phyloP scores from a whole-genome alignment of 2,329 filamentous ascomycete genomes.

The Alternaria conjuncta region DNA sequence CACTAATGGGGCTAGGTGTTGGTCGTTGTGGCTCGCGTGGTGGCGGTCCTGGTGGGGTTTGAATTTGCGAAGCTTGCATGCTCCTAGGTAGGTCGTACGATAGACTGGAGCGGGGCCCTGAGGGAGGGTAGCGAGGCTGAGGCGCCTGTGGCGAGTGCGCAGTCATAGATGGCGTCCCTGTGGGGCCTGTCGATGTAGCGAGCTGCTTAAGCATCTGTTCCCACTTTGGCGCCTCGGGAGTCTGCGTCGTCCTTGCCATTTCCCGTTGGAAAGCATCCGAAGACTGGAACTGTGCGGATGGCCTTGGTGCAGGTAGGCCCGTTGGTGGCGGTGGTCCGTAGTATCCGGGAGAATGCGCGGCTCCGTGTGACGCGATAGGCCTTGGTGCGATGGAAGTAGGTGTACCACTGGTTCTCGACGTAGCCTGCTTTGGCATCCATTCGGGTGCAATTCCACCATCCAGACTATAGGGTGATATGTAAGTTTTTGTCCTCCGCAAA shows the following conservation, averaged over 20 bases:
- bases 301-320: conserved; percentile 28
- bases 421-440: conserved; percentile 44
- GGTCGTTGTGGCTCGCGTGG: conserved; percentile 34
- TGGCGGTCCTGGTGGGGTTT: conserved; percentile 20
- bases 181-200: conserved; percentile 24
- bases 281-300: conserved; percentile 51
- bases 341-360: conserved; percentile 11
- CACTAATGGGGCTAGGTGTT: conserved; percentile 43
- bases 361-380: conserved; percentile 16
- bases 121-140: conserved; percentile 22
- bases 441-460: conserved; percentile 51
- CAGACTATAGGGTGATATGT: conserved; percentile 55
- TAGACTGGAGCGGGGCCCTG: conserved; percentile 18
- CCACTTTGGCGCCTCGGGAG: conserved; percentile 37
- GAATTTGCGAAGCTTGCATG: conserved; percentile 17
- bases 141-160: conserved; percentile 18
- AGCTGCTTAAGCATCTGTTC: conserved; percentile 45
- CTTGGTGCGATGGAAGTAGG: conserved; percentile 22
- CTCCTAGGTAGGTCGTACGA: conserved; percentile 21
- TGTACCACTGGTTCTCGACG: conserved; percentile 7
- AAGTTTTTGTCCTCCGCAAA: conserved; percentile 53
- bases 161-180: conserved; percentile 10
- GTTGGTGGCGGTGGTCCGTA: conserved; percentile 17
- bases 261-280: conserved; percentile 54
- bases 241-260: conserved; percentile 34